Percentiles rank a stretch among this genome's conserved stretches.
Evolutionary conservation across 1,139 yeast species (phyloP).

Genomic region (Pichia sp.): DNA sequence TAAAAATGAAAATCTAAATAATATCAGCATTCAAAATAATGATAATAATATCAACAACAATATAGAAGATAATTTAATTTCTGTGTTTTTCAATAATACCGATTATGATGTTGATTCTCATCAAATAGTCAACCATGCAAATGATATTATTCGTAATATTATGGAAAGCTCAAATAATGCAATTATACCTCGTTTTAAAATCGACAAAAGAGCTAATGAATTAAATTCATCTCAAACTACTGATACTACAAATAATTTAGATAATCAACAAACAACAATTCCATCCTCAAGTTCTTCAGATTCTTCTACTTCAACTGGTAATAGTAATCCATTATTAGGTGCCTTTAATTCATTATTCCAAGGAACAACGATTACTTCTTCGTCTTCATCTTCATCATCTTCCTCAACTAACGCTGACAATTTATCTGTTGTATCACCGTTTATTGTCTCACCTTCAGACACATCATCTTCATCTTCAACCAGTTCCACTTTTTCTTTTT

Average conservation of each 20-base stretch:
- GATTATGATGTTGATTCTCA: too few relatives aligned
- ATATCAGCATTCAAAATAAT: too few relatives aligned
- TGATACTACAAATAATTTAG: not conserved
- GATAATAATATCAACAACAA: too few relatives aligned
- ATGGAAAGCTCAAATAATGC: slow-evolving; percentile 23
- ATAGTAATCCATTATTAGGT: slow-evolving; percentile 1
- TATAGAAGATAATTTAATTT: not conserved
- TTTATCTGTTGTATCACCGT: too few relatives aligned
- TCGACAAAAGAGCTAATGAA: slow-evolving; percentile 20
- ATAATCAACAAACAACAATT: too few relatives aligned
- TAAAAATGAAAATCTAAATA: too few relatives aligned
- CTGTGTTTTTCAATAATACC: not conserved
- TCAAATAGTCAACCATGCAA: slow-evolving; percentile 13
- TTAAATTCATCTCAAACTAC: slow-evolving; percentile 2
- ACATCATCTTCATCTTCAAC: slow-evolving; percentile 6
- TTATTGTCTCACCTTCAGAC: too few relatives aligned
- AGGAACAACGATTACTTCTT: slow-evolving; percentile 2
- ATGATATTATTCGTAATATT: slow-evolving; percentile 21
- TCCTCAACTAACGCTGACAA: not conserved
- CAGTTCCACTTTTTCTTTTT: slow-evolving; percentile 8
- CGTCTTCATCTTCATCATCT: slow-evolving; percentile 4
- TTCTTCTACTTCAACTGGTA: not conserved
- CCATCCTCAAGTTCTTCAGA: slow-evolving; percentile 1
- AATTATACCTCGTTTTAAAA: slow-evolving; percentile 24
- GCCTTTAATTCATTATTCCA: not conserved